These are phyloP conservation scores for Ophiostoma populinum DNA, from an alignment of 2,329 filamentous ascomycete species.

Conservation along the genomic window DNA sequence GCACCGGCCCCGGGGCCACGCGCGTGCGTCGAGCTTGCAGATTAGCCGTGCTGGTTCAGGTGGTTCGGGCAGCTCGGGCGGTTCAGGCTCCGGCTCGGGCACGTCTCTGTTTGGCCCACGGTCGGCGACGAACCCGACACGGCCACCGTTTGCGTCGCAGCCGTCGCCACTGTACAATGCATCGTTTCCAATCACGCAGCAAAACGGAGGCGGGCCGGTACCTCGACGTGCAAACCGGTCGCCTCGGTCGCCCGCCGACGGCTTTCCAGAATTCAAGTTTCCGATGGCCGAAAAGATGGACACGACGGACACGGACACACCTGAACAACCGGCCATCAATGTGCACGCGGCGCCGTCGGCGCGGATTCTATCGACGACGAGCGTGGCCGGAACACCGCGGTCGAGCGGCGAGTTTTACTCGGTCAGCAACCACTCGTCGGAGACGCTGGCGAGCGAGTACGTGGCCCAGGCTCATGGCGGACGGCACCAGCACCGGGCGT, in stretches of 20 bases:
- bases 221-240: no score
- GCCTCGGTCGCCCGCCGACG: constrained; percentile 24
- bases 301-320: no score
- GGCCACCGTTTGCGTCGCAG: constrained; percentile 27
- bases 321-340: constrained; percentile 25
- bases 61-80: no score
- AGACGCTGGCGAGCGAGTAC: constrained; percentile 85
- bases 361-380: constrained; percentile 61
- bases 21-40: constrained; percentile 66
- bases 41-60: no score
- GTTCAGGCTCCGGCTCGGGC: neutral
- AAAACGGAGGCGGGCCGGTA: no score
- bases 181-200: constrained; percentile 25
- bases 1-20: constrained; percentile 42
- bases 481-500: constrained; percentile 2
- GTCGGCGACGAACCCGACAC: constrained; percentile 23
- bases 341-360: constrained; percentile 27
- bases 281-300: constrained; percentile 22
- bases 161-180: constrained; percentile 35
- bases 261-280: constrained; percentile 39
- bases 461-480: constrained; percentile 37
- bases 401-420: constrained; percentile 94
- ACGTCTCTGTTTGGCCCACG: neutral
- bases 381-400: constrained; percentile 61
- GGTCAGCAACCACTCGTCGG: constrained; percentile 83